Conservation (phyloP, 2,329 filamentous ascomycete genomes). For the Colletotrichum camelliae region DNA sequence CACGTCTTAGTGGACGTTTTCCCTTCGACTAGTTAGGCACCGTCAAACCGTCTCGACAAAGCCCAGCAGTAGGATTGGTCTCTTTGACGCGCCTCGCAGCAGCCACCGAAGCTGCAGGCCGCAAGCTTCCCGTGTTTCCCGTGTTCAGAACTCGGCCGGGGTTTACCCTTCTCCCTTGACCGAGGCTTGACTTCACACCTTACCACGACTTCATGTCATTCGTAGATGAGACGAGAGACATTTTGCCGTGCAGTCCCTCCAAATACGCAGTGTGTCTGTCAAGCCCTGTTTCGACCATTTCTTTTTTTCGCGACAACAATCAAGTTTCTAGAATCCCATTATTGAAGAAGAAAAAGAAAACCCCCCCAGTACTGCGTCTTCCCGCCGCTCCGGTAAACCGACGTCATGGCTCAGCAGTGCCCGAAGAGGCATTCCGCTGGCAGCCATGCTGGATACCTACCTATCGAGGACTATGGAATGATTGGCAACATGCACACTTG, state of each 20-base stretch:
- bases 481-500: constrained; percentile 84
- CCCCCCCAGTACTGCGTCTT: background rate
- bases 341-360: background rate
- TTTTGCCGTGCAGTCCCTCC: background rate
- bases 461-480: constrained; percentile 79
- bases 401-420: constrained; percentile 37
- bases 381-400: background rate
- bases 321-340: background rate
- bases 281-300: background rate
- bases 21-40: background rate
- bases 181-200: background rate
- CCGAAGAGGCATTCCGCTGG: constrained; percentile 30
- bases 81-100: background rate
- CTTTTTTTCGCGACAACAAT: background rate
- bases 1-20: background rate
- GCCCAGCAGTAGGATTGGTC: background rate
- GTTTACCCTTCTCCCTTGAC: background rate
- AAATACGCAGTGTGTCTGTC: background rate
- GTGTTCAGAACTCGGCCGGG: background rate
- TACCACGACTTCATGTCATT: background rate
- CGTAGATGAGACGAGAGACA: background rate
- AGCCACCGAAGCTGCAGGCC: background rate
- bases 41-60: constrained; percentile 9
- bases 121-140: background rate
- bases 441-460: constrained; percentile 55